Percentiles rank a stretch among this genome's conserved stretches.
These are phyloP conservation scores for Wallemia mellicola DNA, from an alignment of 1,284 basidiomycete species.

Conservation along the genomic window DNA sequence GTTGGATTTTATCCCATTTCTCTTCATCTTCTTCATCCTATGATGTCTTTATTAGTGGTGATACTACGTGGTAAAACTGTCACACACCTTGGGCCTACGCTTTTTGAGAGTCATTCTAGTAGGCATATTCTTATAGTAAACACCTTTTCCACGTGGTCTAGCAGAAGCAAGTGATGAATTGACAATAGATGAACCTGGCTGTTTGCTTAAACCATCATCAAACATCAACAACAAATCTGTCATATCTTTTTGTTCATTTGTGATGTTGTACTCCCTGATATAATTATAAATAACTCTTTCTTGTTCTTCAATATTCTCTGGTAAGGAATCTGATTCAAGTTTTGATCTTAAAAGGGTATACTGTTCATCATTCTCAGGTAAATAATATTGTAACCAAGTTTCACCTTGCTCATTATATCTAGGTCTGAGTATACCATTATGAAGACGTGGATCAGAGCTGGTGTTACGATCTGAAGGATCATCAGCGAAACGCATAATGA, in stretches of 20 bases:
- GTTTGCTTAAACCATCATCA: not conserved
- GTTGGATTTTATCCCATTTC: not conserved
- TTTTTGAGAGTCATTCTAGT: not conserved
- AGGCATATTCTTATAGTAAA: not conserved
- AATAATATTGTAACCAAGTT: conserved; percentile 62
- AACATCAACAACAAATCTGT: not conserved
- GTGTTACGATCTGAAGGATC: conserved; percentile 22
- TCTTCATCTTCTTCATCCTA: not conserved
- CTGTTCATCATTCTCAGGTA: conserved; percentile 40
- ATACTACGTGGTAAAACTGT: not conserved
- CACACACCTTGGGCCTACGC: not conserved
- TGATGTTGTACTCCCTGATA: conserved; percentile 48
- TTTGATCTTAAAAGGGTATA: not conserved
- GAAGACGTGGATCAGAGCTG: conserved; percentile 20
- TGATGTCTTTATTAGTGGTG: not conserved
- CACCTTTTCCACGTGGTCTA: conserved; percentile 1
- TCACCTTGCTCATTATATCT: conserved; percentile 50
- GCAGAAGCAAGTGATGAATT: not conserved
- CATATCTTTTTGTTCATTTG: conserved; percentile 10
- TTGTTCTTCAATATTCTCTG: not conserved
- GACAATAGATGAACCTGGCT: not conserved
- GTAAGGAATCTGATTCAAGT: not conserved
- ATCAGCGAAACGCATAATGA: conserved; percentile 62
- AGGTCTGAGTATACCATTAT: conserved; percentile 56
- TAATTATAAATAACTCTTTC: conserved; percentile 25